Evolutionary conservation across 1,139 yeast genomes (phyloP), one percentile per base, ranked within the genome.

Genomic region (Tardiomyces blankii): DNA sequence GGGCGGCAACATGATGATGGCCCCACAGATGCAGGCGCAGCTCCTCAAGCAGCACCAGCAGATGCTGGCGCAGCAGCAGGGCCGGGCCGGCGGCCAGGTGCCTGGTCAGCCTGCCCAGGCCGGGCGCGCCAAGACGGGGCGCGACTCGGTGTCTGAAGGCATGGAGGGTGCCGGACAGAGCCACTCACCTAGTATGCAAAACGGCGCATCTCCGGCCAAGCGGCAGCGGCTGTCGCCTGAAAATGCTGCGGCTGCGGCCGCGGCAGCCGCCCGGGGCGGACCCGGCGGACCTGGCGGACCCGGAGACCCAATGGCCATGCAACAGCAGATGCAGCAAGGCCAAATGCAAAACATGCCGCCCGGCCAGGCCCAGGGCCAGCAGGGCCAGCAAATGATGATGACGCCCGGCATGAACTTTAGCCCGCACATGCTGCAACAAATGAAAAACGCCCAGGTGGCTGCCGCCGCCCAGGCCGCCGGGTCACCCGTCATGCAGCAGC

Each of bases 191-290:
- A 30, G 25, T 23, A 28, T 30, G 38, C 49, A 30, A 11, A 30
- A 30, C 35, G 35, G 35, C 35, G n/a, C 49, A 7, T 63, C 67
- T 11, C 68, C 68, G 1, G 55, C 66, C 13, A 65, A 65, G 46
- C 58, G 69, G 6, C 67, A 61, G 47, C 56, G 68, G 9, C 51
- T 65, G 14, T 63, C 68, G 13, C 68, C 69, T 1, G 68, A 65
- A 14, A 21, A 21, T 7, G 25, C 25, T 7, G 25, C 25, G 25
- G 25, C 25, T 7, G 25, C 25, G 25, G 25, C n/a, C 44, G 25
- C 51, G 45, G 25, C 48, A 45, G 40, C n/a, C n/a, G n/a, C n/a
- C n/a, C n/a, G n/a, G n/a, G n/a, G n/a, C n/a, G n/a, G n/a, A n/a
- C n/a, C n/a, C n/a, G n/a, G n/a, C n/a, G n/a, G n/a, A n/a, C n/a